Conservation (phyloP, 768 basidiomycete species). For the Mycena sanguinolenta region DNA sequence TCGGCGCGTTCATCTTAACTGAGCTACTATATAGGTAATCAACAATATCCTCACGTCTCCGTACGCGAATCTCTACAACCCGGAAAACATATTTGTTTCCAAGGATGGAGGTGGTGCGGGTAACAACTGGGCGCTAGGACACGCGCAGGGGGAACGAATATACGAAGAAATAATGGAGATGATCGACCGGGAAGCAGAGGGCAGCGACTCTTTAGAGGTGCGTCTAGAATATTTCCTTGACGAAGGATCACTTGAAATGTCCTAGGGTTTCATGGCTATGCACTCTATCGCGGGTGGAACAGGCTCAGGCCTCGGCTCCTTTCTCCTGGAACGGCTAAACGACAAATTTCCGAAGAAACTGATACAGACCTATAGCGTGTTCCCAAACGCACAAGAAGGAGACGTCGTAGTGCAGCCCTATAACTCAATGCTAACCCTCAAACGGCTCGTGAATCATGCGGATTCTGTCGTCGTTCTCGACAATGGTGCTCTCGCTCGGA, state of each 20-base stretch:
- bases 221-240: conserved; percentile 33
- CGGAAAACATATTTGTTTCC: conserved; percentile 96
- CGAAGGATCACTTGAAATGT: not conserved
- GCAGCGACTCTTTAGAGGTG: conserved; percentile 96
- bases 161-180: conserved; percentile 99
- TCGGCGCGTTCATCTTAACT: conserved; percentile 20
- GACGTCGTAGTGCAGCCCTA: conserved; percentile 99
- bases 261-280: conserved; percentile 98
- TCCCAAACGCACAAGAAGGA: conserved; percentile 92
- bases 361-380: conserved; percentile 99
- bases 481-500: conserved; percentile 92
- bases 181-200: conserved; percentile 98
- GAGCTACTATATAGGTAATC: conserved; percentile 81
- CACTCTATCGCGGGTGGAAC: conserved; percentile 99
- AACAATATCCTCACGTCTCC: conserved; percentile 93
- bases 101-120: conserved; percentile 99
- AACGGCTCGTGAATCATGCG: conserved; percentile 94
- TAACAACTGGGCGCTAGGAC: conserved; percentile 99
- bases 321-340: conserved; percentile 93
- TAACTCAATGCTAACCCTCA: conserved; percentile 93
- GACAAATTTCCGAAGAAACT: conserved; percentile 99
- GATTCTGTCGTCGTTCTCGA: conserved; percentile 98
- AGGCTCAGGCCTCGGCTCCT: conserved; percentile 98
- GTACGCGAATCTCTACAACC: conserved; percentile 94
- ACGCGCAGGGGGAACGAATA: conserved; percentile 87